Base-by-base conservation (phyloP, 73 alveolate genomes). In the Paraurostyla sp. region DNA sequence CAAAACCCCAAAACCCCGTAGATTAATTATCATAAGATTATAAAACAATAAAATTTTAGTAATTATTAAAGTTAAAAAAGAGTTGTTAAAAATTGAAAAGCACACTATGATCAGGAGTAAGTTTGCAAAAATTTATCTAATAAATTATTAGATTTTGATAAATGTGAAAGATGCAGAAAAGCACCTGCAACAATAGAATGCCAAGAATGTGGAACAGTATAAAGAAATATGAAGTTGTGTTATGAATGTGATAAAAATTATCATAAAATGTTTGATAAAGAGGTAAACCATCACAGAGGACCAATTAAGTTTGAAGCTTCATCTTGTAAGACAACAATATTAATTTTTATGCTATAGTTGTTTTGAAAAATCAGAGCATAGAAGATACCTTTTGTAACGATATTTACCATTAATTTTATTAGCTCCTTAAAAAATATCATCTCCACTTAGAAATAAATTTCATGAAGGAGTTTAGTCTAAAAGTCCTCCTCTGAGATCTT, bases 101-200 rank as follows among this genome's bases (percentile, higher is more conserved):
- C n/a, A n/a, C n/a, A n/a, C n/a, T n/a, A n/a, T n/a, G n/a, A n/a
- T n/a, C n/a, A n/a, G n/a, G n/a, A n/a, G n/a, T n/a, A n/a, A n/a
- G n/a, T n/a, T n/a, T n/a, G n/a, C n/a, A n/a, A n/a, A n/a, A n/a
- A n/a, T n/a, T 46, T 46, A 56, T 22, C 71, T 56, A 56, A 56
- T 25, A 11, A 11, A n/a, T 15, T 56, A 35, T 9, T 73, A 73
- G 86, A 73, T 25, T 45, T 73, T n/a, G 86, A 73, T 32, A 73
- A 73, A 30, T 73, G 86, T 46, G 86, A 73, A 27, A 73, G 86
- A 73, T 73, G 86, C 51, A 40, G 86, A 22, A 46, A 43, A 73
- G 41, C 48, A 11, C 86, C 86, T 4, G 86, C 86, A 9, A 73
- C 59, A 1, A 42, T 73, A 45, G 86, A 73, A 73, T 73, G 86